These are phyloP conservation scores for Ascochyta fabae DNA, from an alignment of 2,329 filamentous ascomycete species.

Conservation along the genomic window DNA sequence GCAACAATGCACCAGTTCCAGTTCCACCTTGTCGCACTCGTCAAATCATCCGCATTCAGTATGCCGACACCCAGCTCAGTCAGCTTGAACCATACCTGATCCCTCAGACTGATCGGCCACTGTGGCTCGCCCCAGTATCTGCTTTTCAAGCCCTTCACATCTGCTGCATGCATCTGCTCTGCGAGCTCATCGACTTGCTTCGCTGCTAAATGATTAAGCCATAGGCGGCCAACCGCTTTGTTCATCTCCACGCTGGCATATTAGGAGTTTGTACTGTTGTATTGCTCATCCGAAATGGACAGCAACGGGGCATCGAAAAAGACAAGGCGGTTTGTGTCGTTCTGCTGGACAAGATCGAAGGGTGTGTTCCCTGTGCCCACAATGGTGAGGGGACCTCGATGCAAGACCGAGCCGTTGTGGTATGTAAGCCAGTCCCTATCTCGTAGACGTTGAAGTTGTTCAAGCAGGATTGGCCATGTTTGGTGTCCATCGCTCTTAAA, in stretches of 20 bases:
- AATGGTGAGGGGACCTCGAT: constrained; percentile 67
- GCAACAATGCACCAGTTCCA: constrained; percentile 38
- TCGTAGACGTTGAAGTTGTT: constrained; percentile 65
- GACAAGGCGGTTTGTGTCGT: constrained; percentile 63
- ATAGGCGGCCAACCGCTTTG: constrained; percentile 26
- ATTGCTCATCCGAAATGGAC: constrained; percentile 32
- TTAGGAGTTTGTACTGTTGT: constrained; percentile 36
- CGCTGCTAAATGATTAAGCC: constrained; percentile 19
- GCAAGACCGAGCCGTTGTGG: constrained; percentile 58
- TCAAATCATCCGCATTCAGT: constrained; percentile 34
- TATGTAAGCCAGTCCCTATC: constrained; percentile 59
- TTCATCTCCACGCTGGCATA: constrained; percentile 34
- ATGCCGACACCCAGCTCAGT: constrained; percentile 27
- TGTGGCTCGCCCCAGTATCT: constrained; percentile 36
- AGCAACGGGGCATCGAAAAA: constrained; percentile 72
- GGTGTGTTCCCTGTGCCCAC: constrained; percentile 71
- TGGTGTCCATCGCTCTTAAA: constrained; percentile 65
- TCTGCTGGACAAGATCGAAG: constrained; percentile 61
- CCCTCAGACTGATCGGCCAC: constrained; percentile 34
- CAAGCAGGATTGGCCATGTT: constrained; percentile 61
- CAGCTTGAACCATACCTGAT: constrained; percentile 30
- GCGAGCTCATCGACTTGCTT: constrained; percentile 24
- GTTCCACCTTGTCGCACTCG: constrained; percentile 34
- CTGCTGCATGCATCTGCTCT: constrained; percentile 30
- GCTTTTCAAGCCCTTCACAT: constrained; percentile 28